These are phyloP conservation scores for Crepidotus variabilis DNA, from an alignment of 768 basidiomycete genomes.

Conservation along the genomic window DNA sequence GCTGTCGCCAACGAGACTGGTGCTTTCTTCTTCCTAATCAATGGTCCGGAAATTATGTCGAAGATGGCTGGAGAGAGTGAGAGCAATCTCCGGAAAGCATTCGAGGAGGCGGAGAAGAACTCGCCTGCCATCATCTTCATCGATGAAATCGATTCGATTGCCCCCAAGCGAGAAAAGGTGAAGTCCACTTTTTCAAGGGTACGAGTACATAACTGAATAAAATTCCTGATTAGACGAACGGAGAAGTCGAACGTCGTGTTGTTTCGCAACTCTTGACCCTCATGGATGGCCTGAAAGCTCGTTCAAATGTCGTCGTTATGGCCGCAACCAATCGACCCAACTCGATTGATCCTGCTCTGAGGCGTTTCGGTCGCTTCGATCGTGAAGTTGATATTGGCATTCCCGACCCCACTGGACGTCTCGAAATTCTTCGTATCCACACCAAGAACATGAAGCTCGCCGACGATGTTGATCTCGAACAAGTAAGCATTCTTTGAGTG, in stretches of 20 bases:
- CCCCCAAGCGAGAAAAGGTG: slow-evolving; percentile 99
- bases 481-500: slow-evolving; percentile 39
- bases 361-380: slow-evolving; percentile 99
- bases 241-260: slow-evolving; percentile 98
- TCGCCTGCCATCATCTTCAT: slow-evolving; percentile 99
- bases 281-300: slow-evolving; percentile 98
- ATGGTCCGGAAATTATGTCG: slow-evolving; percentile 99
- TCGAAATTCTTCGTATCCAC: slow-evolving; percentile 98
- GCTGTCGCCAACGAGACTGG: slow-evolving; percentile 99
- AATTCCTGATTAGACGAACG: slow-evolving; percentile 70
- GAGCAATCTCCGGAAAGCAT: slow-evolving; percentile 95
- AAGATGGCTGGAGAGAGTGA: slow-evolving; percentile 99
- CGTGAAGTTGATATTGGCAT: slow-evolving; percentile 99
- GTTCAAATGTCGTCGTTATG: slow-evolving; percentile 99
- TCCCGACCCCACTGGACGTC: slow-evolving; percentile 97
- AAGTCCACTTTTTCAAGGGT: slow-evolving; percentile 8
- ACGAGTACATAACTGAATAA: neutral
- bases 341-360: slow-evolving; percentile 97
- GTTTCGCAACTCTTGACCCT: slow-evolving; percentile 97
- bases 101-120: slow-evolving; percentile 99
- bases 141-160: slow-evolving; percentile 99
- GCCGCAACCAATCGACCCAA: slow-evolving; percentile 98
- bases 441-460: slow-evolving; percentile 99
- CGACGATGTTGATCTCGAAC: slow-evolving; percentile 97
- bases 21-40: slow-evolving; percentile 99